These are phyloP conservation scores for Babesia divergens DNA, from an alignment of 169 alveolate species.

Conservation along the genomic window DNA sequence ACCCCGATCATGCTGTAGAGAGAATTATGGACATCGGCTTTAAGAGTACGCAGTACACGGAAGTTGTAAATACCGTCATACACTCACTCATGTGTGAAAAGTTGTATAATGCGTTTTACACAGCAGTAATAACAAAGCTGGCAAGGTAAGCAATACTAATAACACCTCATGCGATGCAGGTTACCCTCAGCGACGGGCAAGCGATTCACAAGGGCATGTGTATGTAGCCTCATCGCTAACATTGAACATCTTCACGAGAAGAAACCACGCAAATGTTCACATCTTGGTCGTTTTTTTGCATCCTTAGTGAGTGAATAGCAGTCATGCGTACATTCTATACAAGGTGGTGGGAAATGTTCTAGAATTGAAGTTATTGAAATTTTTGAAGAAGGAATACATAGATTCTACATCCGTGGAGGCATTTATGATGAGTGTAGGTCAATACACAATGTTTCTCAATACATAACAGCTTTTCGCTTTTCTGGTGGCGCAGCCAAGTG, in stretches of 20 bases:
- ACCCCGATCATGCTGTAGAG: constrained; percentile 51
- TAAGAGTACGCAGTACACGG: constrained; percentile 25
- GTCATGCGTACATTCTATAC: not conserved
- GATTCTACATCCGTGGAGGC: constrained; percentile 18
- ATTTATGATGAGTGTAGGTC: constrained; percentile 7
- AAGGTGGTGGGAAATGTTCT: constrained; percentile 2
- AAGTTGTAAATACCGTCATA: constrained; percentile 28
- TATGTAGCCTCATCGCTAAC: constrained; percentile 13
- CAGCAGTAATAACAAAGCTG: constrained; percentile 1
- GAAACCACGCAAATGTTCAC: constrained; percentile 5
- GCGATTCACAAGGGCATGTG: constrained; percentile 20
- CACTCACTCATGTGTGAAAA: constrained; percentile 35
- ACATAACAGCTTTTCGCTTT: not conserved
- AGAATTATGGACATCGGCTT: constrained; percentile 32
- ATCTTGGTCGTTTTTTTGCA: constrained; percentile 1
- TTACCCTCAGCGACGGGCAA: constrained; percentile 24
- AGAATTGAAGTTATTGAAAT: constrained; percentile 11
- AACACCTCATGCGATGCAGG: not conserved
- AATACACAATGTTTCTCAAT: not conserved
- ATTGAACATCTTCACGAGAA: constrained; percentile 35
- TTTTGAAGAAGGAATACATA: constrained; percentile 16
- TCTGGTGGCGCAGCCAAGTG: constrained; percentile 5
- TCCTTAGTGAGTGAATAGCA: not conserved
- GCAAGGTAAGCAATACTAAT: not conserved
- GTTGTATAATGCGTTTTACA: constrained; percentile 31